Conservation (phyloP, 306 rosid genomes). For the Parietaria judaica region DNA sequence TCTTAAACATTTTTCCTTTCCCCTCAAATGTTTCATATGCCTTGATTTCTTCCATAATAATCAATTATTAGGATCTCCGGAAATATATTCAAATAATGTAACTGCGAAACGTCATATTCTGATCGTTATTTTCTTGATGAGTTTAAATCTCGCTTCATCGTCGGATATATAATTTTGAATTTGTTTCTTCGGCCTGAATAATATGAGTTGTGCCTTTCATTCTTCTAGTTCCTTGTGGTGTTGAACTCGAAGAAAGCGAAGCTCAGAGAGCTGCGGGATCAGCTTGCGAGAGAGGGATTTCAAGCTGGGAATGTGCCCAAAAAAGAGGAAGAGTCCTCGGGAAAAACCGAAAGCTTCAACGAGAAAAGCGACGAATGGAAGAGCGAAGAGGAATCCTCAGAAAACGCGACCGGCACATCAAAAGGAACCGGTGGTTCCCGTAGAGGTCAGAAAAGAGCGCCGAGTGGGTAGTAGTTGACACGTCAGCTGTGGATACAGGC, state of each 20-base stretch:
- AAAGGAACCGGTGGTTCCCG: constrained; percentile 27
- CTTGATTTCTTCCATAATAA: too few relatives aligned
- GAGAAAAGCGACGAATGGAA: constrained; percentile 34
- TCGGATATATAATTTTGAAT: too few relatives aligned
- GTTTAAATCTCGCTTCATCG: too few relatives aligned
- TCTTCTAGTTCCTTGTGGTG: constrained; percentile 66
- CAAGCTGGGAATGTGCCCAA: constrained; percentile 39
- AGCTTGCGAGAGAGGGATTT: constrained; percentile 31
- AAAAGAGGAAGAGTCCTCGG: constrained; percentile 57
- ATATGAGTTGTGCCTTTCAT: constrained; percentile 15
- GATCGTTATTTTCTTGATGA: too few relatives aligned
- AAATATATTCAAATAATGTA: too few relatives aligned
- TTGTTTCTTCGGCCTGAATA: not conserved
- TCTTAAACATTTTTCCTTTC: not conserved
- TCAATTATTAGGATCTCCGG: too few relatives aligned
- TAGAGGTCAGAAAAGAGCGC: constrained; percentile 29
- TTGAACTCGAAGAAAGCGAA: constrained; percentile 81
- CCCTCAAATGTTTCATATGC: too few relatives aligned
- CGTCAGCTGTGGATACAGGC: too few relatives aligned
- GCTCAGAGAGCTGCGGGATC: constrained; percentile 64
- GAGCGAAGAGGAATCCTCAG: constrained; percentile 34
- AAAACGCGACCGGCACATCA: constrained; percentile 30
- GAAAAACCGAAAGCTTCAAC: constrained; percentile 65
- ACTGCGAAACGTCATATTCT: too few relatives aligned
- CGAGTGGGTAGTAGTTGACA: constrained; percentile 8